phyloP scores from a whole-genome alignment of 75 land plant genomes.

The Picea glauca region DNA sequence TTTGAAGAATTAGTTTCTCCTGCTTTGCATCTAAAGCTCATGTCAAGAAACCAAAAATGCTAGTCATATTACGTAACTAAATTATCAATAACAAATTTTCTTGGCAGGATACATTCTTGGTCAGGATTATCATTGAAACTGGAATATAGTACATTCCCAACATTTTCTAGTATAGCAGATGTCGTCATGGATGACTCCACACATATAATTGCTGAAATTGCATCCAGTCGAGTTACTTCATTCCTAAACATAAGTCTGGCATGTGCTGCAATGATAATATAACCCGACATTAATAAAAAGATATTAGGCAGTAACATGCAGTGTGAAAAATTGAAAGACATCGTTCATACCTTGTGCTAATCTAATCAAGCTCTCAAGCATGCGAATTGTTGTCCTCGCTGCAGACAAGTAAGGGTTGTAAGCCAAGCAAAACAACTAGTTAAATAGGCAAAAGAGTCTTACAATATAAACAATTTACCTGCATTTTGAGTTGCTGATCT shows the following conservation, averaged over 20 bases:
- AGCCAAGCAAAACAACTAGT: neutral
- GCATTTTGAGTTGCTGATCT: constrained; percentile 88
- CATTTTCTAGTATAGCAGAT: constrained; percentile 85
- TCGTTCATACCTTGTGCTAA: constrained; percentile 78
- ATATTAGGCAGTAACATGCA: neutral
- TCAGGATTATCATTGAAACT: constrained; percentile 85
- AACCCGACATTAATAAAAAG: neutral
- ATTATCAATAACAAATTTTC: neutral
- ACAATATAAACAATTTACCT: constrained; percentile 27
- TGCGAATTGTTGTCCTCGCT: constrained; percentile 96
- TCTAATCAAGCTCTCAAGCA: constrained; percentile 96
- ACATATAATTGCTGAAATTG: constrained; percentile 88
- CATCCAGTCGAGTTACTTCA: constrained; percentile 82
- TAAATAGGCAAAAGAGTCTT: neutral
- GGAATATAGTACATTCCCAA: constrained; percentile 92
- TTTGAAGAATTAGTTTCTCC: constrained; percentile 66
- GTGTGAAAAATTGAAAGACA: neutral
- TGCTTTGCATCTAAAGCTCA: constrained; percentile 62
- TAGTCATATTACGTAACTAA: neutral
- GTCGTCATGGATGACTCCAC: constrained; percentile 98
- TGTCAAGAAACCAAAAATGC: constrained; percentile 23
- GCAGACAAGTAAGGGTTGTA: constrained; percentile 9
- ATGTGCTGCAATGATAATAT: constrained; percentile 59
- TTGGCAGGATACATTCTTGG: constrained; percentile 81
- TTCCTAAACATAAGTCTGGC: constrained; percentile 94